A percentile compares a stretch with the other conserved stretches of the same genome.
Evolutionary conservation across 139 green algal genomes (phyloP).

Genomic region (Chlamydomonas eustigma): DNA sequence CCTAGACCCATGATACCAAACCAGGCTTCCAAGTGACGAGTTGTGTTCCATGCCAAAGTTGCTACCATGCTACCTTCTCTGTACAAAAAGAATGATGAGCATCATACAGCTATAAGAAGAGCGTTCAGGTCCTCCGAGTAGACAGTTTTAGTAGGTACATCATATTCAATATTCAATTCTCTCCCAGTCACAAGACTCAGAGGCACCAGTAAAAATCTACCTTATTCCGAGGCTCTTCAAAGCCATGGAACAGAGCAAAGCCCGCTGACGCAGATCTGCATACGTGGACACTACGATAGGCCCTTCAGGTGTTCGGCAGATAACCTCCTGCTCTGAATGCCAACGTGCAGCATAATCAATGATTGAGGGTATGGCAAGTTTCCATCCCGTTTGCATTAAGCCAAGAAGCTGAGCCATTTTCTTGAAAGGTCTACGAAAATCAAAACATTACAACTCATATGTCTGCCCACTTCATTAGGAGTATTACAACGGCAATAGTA

Average conservation of each 20-base stretch:
- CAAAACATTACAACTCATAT: no score
- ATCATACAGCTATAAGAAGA: no score
- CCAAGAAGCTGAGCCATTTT: not conserved
- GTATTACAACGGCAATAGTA: no score
- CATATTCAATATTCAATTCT: no score
- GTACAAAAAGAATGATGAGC: not conserved
- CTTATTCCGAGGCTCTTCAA: conserved; percentile 52
- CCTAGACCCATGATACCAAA: conserved; percentile 63
- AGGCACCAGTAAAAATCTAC: conserved; percentile 24
- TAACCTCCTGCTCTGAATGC: conserved; percentile 59
- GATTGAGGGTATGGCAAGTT: not conserved
- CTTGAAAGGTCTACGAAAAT: no score
- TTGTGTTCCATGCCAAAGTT: conserved; percentile 79
- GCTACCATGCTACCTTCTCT: conserved; percentile 21
- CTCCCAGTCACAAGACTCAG: not conserved
- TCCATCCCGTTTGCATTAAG: not conserved
- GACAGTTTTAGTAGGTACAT: no score
- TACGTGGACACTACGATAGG: conserved; percentile 46
- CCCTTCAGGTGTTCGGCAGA: conserved; percentile 37
- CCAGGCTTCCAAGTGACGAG: conserved; percentile 51
- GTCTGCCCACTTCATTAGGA: no score
- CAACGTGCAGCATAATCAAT: conserved; percentile 22
- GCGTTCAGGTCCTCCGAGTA: no score
- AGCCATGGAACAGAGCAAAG: conserved; percentile 52
- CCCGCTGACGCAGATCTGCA: conserved; percentile 39